A percentile compares a stretch with the other conserved stretches of the same genome.
phyloP scores from a whole-genome alignment of 176 grass and related monocot species.

The Aegilops sharonensis region DNA sequence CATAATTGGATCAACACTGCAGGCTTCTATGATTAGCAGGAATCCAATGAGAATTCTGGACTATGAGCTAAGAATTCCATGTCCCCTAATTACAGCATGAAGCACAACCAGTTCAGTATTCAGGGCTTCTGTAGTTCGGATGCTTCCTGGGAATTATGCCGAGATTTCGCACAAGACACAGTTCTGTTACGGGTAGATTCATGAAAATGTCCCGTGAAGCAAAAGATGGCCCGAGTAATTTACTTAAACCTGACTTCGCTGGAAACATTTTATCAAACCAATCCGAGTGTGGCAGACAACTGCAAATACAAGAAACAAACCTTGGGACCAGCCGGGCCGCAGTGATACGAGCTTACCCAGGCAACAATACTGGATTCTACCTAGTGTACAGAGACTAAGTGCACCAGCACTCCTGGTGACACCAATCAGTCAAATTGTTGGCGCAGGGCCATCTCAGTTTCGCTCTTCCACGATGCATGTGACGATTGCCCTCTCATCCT shows the following conservation, averaged over 20 bases:
- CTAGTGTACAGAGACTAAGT: neutral
- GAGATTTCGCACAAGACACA: neutral
- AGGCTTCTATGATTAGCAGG: neutral
- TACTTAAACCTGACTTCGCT: neutral
- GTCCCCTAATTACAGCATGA: neutral
- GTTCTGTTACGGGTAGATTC: neutral
- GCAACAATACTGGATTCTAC: neutral
- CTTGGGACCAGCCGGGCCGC: neutral
- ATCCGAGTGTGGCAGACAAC: neutral
- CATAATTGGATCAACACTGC: neutral
- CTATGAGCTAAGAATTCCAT: neutral
- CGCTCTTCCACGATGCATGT: constrained; percentile 91
- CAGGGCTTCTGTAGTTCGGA: neutral
- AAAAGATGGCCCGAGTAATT: neutral
- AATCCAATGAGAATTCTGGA: neutral
- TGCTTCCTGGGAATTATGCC: neutral
- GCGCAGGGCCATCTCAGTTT: constrained; percentile 87
- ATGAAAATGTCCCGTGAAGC: neutral
- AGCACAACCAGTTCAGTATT: neutral
- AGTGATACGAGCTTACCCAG: neutral
- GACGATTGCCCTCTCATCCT: constrained; percentile 89
- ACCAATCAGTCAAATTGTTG: constrained; percentile 68
- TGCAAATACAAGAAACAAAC: neutral
- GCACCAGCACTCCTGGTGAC: neutral
- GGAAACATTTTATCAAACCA: neutral